Evolutionary conservation across 2,329 filamentous ascomycete species (phyloP).

Genomic region (Epichloe sp.): DNA sequence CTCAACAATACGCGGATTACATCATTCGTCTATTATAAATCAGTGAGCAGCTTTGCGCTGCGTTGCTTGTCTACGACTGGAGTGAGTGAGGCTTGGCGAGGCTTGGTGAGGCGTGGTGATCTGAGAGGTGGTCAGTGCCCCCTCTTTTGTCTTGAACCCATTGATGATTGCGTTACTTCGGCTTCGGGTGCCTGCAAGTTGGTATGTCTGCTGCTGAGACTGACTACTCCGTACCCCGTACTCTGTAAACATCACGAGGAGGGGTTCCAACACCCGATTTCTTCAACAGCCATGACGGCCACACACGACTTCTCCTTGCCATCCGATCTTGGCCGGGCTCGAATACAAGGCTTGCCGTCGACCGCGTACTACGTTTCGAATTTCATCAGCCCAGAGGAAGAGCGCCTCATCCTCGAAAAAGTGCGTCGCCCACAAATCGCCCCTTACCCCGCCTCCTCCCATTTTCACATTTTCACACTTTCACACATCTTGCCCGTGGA

Average conservation of each 20-base stretch:
- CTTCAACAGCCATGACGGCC: slow-evolving; percentile 1
- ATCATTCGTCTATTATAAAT: too few relatives aligned
- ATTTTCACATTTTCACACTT: background rate
- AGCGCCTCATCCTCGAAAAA: slow-evolving; percentile 56
- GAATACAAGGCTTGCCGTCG: slow-evolving; percentile 43
- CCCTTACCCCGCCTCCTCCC: background rate
- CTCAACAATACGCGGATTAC: background rate
- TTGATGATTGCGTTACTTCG: too few relatives aligned
- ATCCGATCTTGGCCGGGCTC: slow-evolving; percentile 34
- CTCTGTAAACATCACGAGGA: background rate
- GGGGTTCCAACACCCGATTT: background rate
- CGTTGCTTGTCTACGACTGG: too few relatives aligned
- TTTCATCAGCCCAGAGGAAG: slow-evolving; percentile 69
- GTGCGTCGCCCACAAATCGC: slow-evolving; percentile 27
- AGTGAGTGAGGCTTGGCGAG: background rate
- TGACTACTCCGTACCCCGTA: background rate
- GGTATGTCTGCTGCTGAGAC: background rate
- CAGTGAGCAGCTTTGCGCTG: too few relatives aligned
- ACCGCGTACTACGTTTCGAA: slow-evolving; percentile 74
- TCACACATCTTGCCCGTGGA: background rate
- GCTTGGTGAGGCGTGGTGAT: background rate
- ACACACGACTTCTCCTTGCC: slow-evolving; percentile 23
- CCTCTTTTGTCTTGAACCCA: background rate
- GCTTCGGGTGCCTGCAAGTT: too few relatives aligned
- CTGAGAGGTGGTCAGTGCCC: background rate